Evolutionary conservation across 1,139 yeast genomes (phyloP), one percentile per base, ranked within the genome.

Genomic region (Debaryomyces nepalensis): DNA sequence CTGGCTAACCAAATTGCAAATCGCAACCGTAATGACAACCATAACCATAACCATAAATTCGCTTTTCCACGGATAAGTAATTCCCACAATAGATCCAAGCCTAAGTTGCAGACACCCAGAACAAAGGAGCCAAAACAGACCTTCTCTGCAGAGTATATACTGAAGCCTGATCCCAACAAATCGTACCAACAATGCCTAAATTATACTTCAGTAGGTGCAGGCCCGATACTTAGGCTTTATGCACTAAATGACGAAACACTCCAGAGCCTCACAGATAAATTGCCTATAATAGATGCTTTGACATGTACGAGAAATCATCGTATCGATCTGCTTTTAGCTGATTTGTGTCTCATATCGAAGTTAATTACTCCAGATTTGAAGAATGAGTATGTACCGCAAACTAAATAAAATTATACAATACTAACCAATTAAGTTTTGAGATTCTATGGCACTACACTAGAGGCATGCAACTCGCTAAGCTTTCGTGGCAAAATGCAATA

Each of bases 391-490:
- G 32, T 29, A 29, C 7, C 20, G 21, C 5, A 14, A 15, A 3
- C 11, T 29, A 10, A 4, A 29, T 10, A 10, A 2, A 4, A 29
- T 10, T 6, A 2, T 14, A 16, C 18, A 16, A 3, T 29, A 29
- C 32, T 29, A 29, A 29, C 21, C 10, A 7, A 4, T 36, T 19
- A 19, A 36, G 39, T 4, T 27, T 36, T 6, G 22, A 36, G 9
- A 24, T 26, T 7, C 27, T 24, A 14, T 37, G 16, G n/a, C 14
- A 30, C 3, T 37, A 24, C 21, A n/a, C 31, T 12, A 26, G 8
- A 20, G 15, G n/a, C 6, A 9, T 36, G 18, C 18, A 26, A n/a
- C 12, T n/a, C 12, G 16, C 15, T 7, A 19, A n/a, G 10, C 12
- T 10, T 5, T n/a, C 24, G 7, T n/a, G 15, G 23, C 27, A 15